Base-by-base conservation (phyloP, 2,329 filamentous ascomycete genomes). In the Aureobasidium sp. region DNA sequence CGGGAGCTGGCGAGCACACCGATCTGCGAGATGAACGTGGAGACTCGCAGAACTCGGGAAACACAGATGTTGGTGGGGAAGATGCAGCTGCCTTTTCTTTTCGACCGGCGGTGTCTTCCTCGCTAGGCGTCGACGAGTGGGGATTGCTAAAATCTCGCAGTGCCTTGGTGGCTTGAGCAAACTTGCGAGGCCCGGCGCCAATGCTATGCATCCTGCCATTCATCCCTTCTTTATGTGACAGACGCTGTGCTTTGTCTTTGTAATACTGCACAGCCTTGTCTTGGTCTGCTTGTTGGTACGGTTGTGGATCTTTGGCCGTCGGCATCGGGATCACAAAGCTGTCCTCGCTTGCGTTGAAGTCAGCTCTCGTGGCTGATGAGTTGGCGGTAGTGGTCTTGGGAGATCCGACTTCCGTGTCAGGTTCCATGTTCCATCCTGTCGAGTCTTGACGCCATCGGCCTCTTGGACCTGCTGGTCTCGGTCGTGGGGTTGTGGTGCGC, bases 321-420 rank as follows among this genome's bases (percentile, higher is more conserved):
- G 71, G 72, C 72, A 73, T 74, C 48, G 69, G 65, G 9, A 72
- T 64, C 11, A 73, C 63, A 57, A 72, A 70, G 15, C 65, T 64
- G 55, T 73, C 70, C 20, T 68, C 68, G 20, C 41, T 51, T 14
- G 52, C 48, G 11, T 53, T 8, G 12, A 59, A 59, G 29, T 60
- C 36, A 8, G 44, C 20, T 39, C 55, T 52, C 15, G 41, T 41
- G 20, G 48, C 48, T 37, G 48, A 52, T 5, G 62, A 47, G n/a
- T 56, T 49, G 29, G 56, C 25, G 7, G 41, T 48, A n/a, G 11
- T 48, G 15, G 11, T 39, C 15, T 22, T 45, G 14, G 65, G 63
- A 44, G 65, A 67, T 12, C 64, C 65, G 2, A 49, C 45, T 27
- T 64, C 47, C 15, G 48, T 49, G 7, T 48, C 59, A 9, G 52